Evolutionary conservation across 371 early-diverging fungal species (phyloP), one percentile per base, ranked within the genome.

Genomic region (Phascolomyces articulosus): DNA sequence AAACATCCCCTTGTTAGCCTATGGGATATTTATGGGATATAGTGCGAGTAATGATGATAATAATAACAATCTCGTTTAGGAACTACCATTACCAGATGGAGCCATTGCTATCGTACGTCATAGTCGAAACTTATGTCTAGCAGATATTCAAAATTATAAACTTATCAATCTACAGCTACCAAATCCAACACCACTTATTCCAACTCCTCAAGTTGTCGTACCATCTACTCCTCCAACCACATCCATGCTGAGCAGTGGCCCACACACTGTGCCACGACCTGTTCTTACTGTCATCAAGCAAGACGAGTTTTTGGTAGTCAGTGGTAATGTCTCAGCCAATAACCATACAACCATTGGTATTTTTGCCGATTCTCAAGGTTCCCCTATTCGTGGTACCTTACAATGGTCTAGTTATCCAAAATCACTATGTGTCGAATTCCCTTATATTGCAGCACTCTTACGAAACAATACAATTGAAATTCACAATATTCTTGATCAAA

Each of bases 341-440:
- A 64, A 66, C 61, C 75, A 81, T 69, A 68, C 60, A 34, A 78
- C 87, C 10, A 85, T 95, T 41, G 95, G 95, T 55, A 82, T 93
- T 27, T 92, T 93, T 74, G 83, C 92, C 8, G 81, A 87, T 40
- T 71, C 82, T 6, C 65, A 71, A 6, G 93, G 93, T 2, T 92
- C 93, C 53, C 85, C 93, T 29, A 83, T 90, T 9, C 82, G 91
- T 58, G 93, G 93, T n/a, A 92, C 92, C 0, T 58, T 94, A 26
- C 85, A 89, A 64, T 94, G 92, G 92, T 73, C 88, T 1, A 80
- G 85, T 40, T 85, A 90, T 55, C 94, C 94, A 2, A 78, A 86
- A 65, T 76, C 90, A 6, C 60, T 89, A 6, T 85, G 87, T 13
- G 89, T 92, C 20, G 92, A 93, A 49, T 91, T 80, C 57, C 95